phyloP scores from a whole-genome alignment of 208 protist genomes.

The Trypanosoma avium region DNA sequence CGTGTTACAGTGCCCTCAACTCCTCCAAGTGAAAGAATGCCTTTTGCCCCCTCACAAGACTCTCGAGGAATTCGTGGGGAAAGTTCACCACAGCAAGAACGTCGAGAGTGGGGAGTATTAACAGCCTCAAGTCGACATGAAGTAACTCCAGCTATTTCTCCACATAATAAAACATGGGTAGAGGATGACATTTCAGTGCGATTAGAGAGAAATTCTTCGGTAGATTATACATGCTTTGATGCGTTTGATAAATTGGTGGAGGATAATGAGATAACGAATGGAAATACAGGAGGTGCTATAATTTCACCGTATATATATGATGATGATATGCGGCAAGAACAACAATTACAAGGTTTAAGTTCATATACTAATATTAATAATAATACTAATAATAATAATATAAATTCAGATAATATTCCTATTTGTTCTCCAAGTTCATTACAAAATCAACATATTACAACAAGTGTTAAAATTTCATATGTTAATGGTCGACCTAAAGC shows the following conservation, averaged over 20 bases:
- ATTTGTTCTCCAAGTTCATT: constrained; percentile 94
- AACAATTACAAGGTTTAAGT: constrained; percentile 5
- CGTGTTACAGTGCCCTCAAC: constrained; percentile 1
- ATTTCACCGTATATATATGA: constrained; percentile 8
- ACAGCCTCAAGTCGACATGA: constrained; percentile 11
- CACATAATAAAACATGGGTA: constrained; percentile 25
- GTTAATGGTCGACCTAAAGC: constrained; percentile 63
- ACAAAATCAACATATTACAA: constrained; percentile 87
- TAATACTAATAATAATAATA: too few species aligned
- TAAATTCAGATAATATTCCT: constrained; percentile 82
- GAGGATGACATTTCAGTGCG: neutral
- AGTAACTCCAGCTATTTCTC: constrained; percentile 16
- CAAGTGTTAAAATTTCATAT: constrained; percentile 48
- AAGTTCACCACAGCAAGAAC: neutral
- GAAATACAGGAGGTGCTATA: neutral
- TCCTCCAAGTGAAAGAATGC: constrained; percentile 10
- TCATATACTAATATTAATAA: too few species aligned
- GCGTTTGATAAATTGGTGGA: constrained; percentile 19
- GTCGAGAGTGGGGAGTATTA: constrained; percentile 11
- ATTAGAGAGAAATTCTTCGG: constrained; percentile 3
- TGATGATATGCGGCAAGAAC: constrained; percentile 23
- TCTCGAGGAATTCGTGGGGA: neutral
- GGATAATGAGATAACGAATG: constrained; percentile 18
- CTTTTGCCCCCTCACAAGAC: neutral
- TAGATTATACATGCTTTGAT: constrained; percentile 27